Evolutionary conservation across 2,329 filamentous ascomycete genomes (phyloP).

Genomic region (Blastomyces parvus): DNA sequence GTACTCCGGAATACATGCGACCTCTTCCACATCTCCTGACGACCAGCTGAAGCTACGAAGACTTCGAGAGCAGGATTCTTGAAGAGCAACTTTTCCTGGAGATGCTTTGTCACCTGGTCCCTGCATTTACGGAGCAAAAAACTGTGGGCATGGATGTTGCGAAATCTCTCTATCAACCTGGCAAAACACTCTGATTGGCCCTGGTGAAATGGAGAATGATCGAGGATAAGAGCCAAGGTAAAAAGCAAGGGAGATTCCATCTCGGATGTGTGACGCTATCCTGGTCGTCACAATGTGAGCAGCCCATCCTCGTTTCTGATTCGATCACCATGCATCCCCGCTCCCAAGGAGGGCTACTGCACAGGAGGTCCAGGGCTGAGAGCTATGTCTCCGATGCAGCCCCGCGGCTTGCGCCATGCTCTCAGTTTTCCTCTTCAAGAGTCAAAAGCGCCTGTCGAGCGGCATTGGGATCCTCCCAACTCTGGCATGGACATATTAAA

Average conservation of each 20-base stretch:
- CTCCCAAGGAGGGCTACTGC: not conserved
- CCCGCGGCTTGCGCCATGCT: not conserved
- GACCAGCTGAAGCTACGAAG: not conserved
- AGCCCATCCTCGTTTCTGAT: constrained; percentile 1
- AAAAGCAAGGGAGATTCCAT: not conserved
- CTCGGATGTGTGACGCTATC: not conserved
- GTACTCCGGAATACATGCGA: not conserved
- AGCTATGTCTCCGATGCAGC: not conserved
- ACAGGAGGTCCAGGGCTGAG: not conserved
- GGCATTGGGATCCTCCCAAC: not conserved
- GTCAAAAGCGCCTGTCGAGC: not conserved
- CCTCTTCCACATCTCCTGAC: not conserved
- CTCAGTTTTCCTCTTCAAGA: not conserved
- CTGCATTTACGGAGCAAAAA: not conserved
- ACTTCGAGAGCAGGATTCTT: no score
- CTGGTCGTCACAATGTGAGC: constrained; percentile 1
- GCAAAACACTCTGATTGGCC: not conserved
- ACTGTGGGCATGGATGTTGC: not conserved
- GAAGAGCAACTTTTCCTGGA: not conserved
- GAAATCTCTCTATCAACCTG: not conserved
- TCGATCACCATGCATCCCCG: not conserved
- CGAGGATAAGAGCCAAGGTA: not conserved
- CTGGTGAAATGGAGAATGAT: not conserved
- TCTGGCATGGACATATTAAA: not conserved
- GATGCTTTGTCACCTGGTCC: not conserved